Evolutionary conservation across 345 rosid species (phyloP).

Genomic region (Laguncularia racemosa): DNA sequence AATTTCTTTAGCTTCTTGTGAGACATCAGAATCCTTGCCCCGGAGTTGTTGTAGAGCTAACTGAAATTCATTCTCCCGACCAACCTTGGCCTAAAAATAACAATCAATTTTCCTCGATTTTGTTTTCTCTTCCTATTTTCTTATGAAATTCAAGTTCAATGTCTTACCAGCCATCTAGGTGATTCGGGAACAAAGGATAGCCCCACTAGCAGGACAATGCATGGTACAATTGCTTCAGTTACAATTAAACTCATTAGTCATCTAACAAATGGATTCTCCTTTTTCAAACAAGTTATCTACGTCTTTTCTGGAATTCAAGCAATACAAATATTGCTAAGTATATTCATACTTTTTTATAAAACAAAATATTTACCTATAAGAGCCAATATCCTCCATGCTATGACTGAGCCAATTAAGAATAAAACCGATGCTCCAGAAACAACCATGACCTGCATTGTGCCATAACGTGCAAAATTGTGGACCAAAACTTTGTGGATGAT

Average conservation of each 20-base stretch:
- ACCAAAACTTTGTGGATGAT: too few species aligned
- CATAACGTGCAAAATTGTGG: background rate
- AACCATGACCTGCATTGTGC: constrained; percentile 56
- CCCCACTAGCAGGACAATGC: constrained; percentile 61
- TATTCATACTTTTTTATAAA: too few species aligned
- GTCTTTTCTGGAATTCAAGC: background rate
- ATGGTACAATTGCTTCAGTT: constrained; percentile 57
- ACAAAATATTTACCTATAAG: constrained; percentile 42
- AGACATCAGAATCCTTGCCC: constrained; percentile 57
- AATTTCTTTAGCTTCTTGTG: constrained; percentile 66
- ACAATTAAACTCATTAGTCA: background rate
- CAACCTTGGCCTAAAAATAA: constrained; percentile 60
- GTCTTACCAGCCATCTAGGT: constrained; percentile 91
- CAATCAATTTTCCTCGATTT: background rate
- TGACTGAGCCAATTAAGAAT: constrained; percentile 55
- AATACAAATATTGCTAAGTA: too few species aligned
- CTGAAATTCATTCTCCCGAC: constrained; percentile 53
- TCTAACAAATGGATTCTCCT: too few species aligned
- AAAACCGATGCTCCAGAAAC: constrained; percentile 61
- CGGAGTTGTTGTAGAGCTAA: constrained; percentile 56
- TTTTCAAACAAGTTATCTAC: too few species aligned
- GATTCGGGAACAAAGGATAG: constrained; percentile 75
- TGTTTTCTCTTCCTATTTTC: too few species aligned
- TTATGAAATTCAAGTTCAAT: background rate
- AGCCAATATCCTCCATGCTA: constrained; percentile 77